Base-by-base conservation (phyloP, 2,329 filamentous ascomycete species). In the Microdochium paspali region DNA sequence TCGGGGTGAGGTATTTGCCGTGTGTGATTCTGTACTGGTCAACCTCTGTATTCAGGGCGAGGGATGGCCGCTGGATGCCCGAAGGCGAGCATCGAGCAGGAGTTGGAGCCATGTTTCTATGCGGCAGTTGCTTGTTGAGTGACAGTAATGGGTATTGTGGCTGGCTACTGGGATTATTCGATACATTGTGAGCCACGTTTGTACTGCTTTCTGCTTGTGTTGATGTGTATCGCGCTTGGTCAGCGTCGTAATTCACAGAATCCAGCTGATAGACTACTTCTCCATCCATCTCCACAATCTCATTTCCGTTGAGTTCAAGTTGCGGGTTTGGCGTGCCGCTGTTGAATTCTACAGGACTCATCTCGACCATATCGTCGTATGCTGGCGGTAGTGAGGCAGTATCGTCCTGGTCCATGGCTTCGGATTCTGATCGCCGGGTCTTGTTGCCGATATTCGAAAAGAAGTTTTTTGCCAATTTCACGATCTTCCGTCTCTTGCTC, bases 401-500 rank as follows among this genome's bases (percentile, higher is more conserved):
- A 26, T 70, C 65, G 24, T 62, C 57, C 28, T 62, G 51, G 32
- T 64, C 61, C 46, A 61, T 46, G 21, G 55, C 53, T 24, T 50
- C 45, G 21, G 55, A 50, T n/a, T 58, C 57, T 24, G 54, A 59
- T 52, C 66, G 73, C 53, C 62, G 64, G 35, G 67, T 63, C 54
- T 69, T 74, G 55, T 74, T 68, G 9, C 75, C 75, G 25, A 79
- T 62, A 10, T 68, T 71, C 21, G 71, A 70, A 56, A 79, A 77
- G 60, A 79, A 74, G 54, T 61, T 71, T 58, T 72, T 77, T 43
- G 76, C 76, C 65, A 73, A 68, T 47, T 67, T 69, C 51, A 79
- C 59, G 50, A 78, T 73, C 55, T 70, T 74, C 56, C 66, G 69
- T 55, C 74, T 66, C 61, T 72, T 74, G 6, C 72, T 76, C 3